Conservation (phyloP, 2,329 filamentous ascomycete genomes). For the Colletotrichum chrysophilum region DNA sequence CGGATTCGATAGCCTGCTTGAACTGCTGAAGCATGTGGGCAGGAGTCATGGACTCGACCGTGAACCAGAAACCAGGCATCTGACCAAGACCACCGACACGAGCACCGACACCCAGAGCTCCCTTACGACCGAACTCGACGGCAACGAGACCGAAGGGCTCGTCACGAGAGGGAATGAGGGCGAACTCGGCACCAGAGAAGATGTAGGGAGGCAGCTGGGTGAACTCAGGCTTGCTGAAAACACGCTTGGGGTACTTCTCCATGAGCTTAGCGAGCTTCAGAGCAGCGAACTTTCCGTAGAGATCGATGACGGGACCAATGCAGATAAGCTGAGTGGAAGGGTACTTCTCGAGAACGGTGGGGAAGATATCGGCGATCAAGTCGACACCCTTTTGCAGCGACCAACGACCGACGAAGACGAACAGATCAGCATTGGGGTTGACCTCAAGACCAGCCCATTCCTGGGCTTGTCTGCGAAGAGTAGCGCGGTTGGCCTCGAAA, state of each 20-base stretch:
- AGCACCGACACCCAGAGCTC: slow-evolving; percentile 69
- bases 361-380: slow-evolving; percentile 71
- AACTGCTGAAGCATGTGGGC: slow-evolving; percentile 69
- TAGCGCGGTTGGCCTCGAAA: slow-evolving; percentile 58
- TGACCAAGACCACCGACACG: slow-evolving; percentile 71
- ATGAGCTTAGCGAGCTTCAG: slow-evolving; percentile 69
- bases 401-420: slow-evolving; percentile 74
- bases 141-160: slow-evolving; percentile 74
- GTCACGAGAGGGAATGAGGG: slow-evolving; percentile 70
- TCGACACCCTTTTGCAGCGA: slow-evolving; percentile 74
- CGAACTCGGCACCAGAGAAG: slow-evolving; percentile 72
- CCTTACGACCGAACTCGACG: slow-evolving; percentile 72
- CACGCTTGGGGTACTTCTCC: slow-evolving; percentile 68
- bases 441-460: slow-evolving; percentile 70
- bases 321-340: slow-evolving; percentile 66
- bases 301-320: slow-evolving; percentile 69
- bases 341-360: slow-evolving; percentile 64
- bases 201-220: slow-evolving; percentile 70
- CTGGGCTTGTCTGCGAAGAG: slow-evolving; percentile 65
- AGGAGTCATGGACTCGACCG: slow-evolving; percentile 68
- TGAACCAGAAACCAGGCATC: slow-evolving; percentile 77
- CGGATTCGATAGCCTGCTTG: slow-evolving; percentile 66
- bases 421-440: slow-evolving; percentile 65
- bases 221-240: slow-evolving; percentile 73
- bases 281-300: slow-evolving; percentile 72